phyloP scores from a whole-genome alignment of 2,329 filamentous ascomycete genomes.

The Colletotrichum gigasporum region DNA sequence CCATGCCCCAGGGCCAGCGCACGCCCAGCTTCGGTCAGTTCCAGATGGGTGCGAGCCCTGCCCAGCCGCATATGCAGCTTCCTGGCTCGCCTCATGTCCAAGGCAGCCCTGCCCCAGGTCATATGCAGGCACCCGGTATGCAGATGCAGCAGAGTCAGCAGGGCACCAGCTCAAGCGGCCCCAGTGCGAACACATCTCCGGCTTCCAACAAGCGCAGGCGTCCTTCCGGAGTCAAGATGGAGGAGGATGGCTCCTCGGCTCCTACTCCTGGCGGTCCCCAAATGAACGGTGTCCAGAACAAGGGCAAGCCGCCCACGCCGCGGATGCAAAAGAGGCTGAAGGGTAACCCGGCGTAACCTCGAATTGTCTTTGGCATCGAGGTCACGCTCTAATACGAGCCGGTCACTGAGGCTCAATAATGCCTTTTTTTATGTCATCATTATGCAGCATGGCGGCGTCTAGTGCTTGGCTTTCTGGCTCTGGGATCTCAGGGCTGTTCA shows the following conservation, averaged over 20 bases:
- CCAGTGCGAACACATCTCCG: slow-evolving; percentile 74
- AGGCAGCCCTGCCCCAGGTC: slow-evolving; percentile 68
- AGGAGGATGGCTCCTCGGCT: slow-evolving; percentile 61
- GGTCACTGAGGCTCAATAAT: slow-evolving; percentile 27
- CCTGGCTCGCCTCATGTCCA: slow-evolving; percentile 69
- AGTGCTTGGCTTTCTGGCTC: slow-evolving; percentile 34
- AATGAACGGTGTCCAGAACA: slow-evolving; percentile 60
- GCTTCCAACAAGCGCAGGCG: slow-evolving; percentile 68
- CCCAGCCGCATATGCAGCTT: slow-evolving; percentile 66
- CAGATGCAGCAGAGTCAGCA: slow-evolving; percentile 75
- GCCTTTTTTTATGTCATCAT: slow-evolving; percentile 43
- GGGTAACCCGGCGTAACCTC: slow-evolving; percentile 49
- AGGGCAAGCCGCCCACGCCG: slow-evolving; percentile 65
- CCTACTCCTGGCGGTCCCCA: slow-evolving; percentile 59
- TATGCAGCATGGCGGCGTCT: slow-evolving; percentile 49
- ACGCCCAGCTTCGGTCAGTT: slow-evolving; percentile 68
- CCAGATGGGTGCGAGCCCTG: slow-evolving; percentile 67
- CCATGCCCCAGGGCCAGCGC: slow-evolving; percentile 57
- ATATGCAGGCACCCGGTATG: slow-evolving; percentile 73
- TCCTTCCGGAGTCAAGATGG: slow-evolving; percentile 65
- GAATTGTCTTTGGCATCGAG: slow-evolving; percentile 20
- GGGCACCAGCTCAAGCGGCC: slow-evolving; percentile 71
- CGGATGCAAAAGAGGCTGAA: slow-evolving; percentile 65
- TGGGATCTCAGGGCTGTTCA: slow-evolving; percentile 34
- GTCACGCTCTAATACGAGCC: slow-evolving; percentile 23